These are phyloP conservation scores for Boletus subparvulus DNA, from an alignment of 768 basidiomycete genomes.

Conservation along the genomic window DNA sequence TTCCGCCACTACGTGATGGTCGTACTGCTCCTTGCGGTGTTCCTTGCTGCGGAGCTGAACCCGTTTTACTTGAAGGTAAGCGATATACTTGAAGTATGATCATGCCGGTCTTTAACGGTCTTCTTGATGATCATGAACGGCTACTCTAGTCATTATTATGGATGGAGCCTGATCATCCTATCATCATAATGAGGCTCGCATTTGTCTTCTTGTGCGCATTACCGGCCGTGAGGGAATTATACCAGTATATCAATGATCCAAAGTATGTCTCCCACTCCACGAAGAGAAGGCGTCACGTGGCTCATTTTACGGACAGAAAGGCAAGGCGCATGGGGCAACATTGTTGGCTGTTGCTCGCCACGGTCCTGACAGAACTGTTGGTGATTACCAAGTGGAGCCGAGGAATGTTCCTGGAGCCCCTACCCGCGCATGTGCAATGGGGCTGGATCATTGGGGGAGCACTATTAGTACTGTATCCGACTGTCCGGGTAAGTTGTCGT, in stretches of 20 bases:
- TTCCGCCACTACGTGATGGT: constrained; percentile 76
- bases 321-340: constrained; percentile 91
- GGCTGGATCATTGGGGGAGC: constrained; percentile 61
- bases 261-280: constrained; percentile 46
- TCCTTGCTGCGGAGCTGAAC: constrained; percentile 82
- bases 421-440: constrained; percentile 62
- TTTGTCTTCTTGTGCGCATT: constrained; percentile 84
- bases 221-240: constrained; percentile 81
- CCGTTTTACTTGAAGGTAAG: constrained; percentile 85
- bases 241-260: constrained; percentile 80
- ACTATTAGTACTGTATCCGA: constrained; percentile 70
- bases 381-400: constrained; percentile 82
- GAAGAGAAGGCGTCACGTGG: background rate
- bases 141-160: constrained; percentile 51
- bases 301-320: constrained; percentile 45
- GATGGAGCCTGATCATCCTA: constrained; percentile 91
- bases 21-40: constrained; percentile 71
- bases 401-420: constrained; percentile 63
- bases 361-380: constrained; percentile 78
- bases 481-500: constrained; percentile 51
- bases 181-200: constrained; percentile 69
- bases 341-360: constrained; percentile 82
- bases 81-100: constrained; percentile 5
- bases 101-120: constrained; percentile 19
- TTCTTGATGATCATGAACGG: constrained; percentile 36